These are phyloP conservation scores for Neonectria faginata DNA, from an alignment of 2,329 filamentous ascomycete species.

Conservation along the genomic window DNA sequence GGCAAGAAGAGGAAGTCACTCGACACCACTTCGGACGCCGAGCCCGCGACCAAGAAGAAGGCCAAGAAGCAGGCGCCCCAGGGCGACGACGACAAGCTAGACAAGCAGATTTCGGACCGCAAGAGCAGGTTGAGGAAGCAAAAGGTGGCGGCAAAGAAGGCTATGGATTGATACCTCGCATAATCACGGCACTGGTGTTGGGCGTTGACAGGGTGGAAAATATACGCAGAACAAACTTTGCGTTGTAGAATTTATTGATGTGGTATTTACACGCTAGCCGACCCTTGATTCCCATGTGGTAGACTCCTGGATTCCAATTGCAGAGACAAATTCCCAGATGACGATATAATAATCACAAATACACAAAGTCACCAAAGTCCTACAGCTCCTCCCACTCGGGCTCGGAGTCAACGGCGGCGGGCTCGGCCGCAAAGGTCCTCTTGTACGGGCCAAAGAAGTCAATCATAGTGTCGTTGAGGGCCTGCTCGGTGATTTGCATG, in stretches of 20 bases:
- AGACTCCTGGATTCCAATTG: constrained; percentile 17
- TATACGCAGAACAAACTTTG: constrained; percentile 39
- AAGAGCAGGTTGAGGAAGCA: constrained; percentile 70
- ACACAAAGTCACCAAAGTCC: constrained; percentile 27
- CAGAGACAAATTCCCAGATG: constrained; percentile 14
- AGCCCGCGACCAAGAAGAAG: constrained; percentile 56
- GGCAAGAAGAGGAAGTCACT: constrained; percentile 74
- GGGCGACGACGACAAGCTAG: constrained; percentile 64
- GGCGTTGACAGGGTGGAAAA: constrained; percentile 48
- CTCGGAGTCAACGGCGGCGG: constrained; percentile 30
- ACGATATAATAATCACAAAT: constrained; percentile 25
- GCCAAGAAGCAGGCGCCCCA: constrained; percentile 54
- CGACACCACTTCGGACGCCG: constrained; percentile 52
- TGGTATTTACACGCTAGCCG: constrained; percentile 38
- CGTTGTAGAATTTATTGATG: constrained; percentile 31
- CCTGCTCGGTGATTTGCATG: constrained; percentile 79
- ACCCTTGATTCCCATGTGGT: constrained; percentile 23
- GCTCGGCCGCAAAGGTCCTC: constrained; percentile 50
- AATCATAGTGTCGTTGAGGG: constrained; percentile 73
- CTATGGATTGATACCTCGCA: constrained; percentile 56
- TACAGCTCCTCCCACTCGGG: constrained; percentile 54
- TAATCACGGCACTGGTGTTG: constrained; percentile 49
- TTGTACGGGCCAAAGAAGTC: constrained; percentile 72
- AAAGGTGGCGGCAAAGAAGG: constrained; percentile 67
- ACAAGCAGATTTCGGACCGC: constrained; percentile 70